Evolutionary conservation across 257 asterid genomes (phyloP).

Genomic region (Knoxia roxburghii): DNA sequence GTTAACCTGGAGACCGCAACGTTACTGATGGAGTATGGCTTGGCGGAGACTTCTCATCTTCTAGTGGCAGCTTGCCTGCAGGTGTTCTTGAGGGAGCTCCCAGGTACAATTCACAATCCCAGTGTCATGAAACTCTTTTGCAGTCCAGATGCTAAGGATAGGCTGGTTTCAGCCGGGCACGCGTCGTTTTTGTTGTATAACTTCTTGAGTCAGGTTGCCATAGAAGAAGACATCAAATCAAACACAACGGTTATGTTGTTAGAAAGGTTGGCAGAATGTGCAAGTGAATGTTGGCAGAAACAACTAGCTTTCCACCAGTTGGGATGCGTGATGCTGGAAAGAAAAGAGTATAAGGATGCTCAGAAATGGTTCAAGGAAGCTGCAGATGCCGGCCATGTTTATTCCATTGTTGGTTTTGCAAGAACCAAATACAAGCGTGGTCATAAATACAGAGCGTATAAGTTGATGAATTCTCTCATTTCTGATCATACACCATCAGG

Average conservation of each 20-base stretch:
- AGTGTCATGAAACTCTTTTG: constrained; percentile 54
- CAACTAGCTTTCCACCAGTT: constrained; percentile 75
- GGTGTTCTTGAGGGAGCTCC: constrained; percentile 82
- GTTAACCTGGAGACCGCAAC: constrained; percentile 59
- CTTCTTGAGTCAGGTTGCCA: constrained; percentile 68
- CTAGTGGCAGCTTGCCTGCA: constrained; percentile 93
- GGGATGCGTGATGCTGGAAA: constrained; percentile 93
- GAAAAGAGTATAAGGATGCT: constrained; percentile 85
- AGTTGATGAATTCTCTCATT: constrained; percentile 63
- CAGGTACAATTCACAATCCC: constrained; percentile 56
- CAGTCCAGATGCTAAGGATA: constrained; percentile 59
- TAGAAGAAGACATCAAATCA: constrained; percentile 81
- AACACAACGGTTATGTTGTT: constrained; percentile 77
- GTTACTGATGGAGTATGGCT: constrained; percentile 64
- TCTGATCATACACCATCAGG: constrained; percentile 64
- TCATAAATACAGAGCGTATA: constrained; percentile 79
- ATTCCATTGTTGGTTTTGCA: constrained; percentile 77
- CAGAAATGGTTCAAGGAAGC: constrained; percentile 89
- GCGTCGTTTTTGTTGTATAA: constrained; percentile 73
- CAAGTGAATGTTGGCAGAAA: constrained; percentile 69
- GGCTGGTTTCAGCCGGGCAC: constrained; percentile 59
- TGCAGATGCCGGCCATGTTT: constrained; percentile 60
- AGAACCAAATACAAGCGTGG: constrained; percentile 82
- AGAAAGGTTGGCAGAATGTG: constrained; percentile 83
- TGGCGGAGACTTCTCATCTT: constrained; percentile 77